Base-by-base conservation (phyloP, 139 green algal genomes). In the Chlorella sp. region DNA sequence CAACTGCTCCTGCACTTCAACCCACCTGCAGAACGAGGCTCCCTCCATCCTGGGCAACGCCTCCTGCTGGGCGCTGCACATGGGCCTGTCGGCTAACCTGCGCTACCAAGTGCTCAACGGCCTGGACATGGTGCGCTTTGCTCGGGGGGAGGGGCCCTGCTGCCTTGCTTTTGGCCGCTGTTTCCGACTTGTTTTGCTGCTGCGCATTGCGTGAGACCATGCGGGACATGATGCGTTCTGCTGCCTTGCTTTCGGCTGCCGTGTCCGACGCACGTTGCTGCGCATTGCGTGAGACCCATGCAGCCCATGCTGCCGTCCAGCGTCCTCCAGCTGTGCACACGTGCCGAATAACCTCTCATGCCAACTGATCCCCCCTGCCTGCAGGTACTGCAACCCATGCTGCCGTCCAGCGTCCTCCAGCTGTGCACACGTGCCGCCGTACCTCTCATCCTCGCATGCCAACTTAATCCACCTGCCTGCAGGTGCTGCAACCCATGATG, bases 21-120 rank as follows among this genome's bases (percentile, higher is more conserved):
- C 48, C 1, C 34, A 2, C 19, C n/a, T 32, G 70, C 86, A 95
- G 90, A 99, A 98, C 86, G 86, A 94, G 87, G 80, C 93, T 8
- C 96, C 96, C 24, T 92, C 92, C 80, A 80, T 98, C 1, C 40
- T 97, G 2, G 89, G 90, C 83, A 99, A 99, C 86, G 92, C 96
- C 7, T 85, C 81, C 48, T 92, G 90, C 40, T 99, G 96, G 96
- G 92, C 90, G 2, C 65, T 94, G 34, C 96, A 99, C 90, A 99
- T 99, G 96, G 96, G 94, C 36, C 13, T 98, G 24, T 96, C 90
- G 77, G 92, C 89, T 74, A 99, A 99, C 89, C 62, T 97, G 54
- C 90, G 96, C 16, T 99, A 99, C 89, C 96, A 99, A 90, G 48
- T 93, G 44, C 85, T 99, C 30, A 98, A 97, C 76, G 96, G 96